Conservation (phyloP, 441 rosid species). For the Adansonia madagascariensis region DNA sequence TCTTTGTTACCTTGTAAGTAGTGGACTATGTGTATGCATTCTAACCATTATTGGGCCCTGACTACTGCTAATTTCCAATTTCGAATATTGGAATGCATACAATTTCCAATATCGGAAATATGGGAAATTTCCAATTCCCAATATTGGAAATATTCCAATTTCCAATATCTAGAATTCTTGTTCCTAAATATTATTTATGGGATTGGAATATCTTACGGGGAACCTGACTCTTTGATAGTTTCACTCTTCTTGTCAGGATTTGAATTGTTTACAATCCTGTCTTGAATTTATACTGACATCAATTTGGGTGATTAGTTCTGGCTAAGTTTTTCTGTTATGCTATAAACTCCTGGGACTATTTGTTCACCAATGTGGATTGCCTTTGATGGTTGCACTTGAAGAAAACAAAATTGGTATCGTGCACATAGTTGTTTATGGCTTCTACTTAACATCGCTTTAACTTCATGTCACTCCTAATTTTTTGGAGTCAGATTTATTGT, state of each 20-base stretch:
- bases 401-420: background rate
- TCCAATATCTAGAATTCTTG: background rate
- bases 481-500: background rate
- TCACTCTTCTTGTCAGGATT: background rate
- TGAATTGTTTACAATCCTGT: background rate
- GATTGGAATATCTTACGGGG: background rate
- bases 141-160: background rate
- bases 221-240: conserved; percentile 5
- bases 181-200: conserved; percentile 1
- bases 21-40: conserved; percentile 2
- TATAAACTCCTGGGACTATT: background rate
- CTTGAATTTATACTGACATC: background rate
- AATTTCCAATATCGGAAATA: too few species aligned
- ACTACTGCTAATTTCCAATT: background rate
- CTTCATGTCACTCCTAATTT: background rate
- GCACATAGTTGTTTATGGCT: background rate
- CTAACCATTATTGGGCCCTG: background rate
- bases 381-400: background rate
- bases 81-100: too few species aligned
- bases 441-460: background rate
- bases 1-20: conserved; percentile 81
- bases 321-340: background rate
- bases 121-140: background rate
- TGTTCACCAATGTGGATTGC: background rate
- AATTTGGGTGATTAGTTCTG: background rate